These are phyloP conservation scores for Sporothrix pseudoabietina DNA, from an alignment of 2,329 filamentous ascomycete species.

Conservation along the genomic window DNA sequence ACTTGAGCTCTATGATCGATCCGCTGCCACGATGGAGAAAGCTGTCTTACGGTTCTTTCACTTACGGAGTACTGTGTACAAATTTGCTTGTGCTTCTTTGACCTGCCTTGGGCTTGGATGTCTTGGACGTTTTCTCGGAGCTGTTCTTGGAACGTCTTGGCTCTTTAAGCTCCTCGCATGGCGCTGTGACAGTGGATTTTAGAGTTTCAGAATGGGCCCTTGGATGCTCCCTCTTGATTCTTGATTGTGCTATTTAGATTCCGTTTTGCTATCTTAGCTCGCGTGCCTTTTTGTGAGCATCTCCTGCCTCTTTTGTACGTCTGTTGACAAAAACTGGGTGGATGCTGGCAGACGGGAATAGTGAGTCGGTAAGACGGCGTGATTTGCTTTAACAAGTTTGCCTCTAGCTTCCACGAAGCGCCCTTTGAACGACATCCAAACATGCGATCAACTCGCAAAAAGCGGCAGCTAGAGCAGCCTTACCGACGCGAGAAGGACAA, in stretches of 20 bases:
- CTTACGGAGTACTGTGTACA: too few species aligned
- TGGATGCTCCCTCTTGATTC: background rate
- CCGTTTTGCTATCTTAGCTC: background rate
- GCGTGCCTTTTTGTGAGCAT: background rate
- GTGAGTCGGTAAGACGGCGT: background rate
- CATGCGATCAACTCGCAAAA: background rate
- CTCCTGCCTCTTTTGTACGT: constrained; percentile 14
- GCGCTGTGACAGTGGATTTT: background rate
- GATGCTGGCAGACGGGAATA: background rate
- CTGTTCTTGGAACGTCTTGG: background rate
- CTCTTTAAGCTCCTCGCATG: background rate
- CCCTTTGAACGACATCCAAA: background rate
- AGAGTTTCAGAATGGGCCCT: background rate
- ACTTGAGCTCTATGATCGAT: background rate
- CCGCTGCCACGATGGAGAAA: background rate
- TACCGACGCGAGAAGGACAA: background rate
- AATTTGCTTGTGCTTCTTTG: background rate
- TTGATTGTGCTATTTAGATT: background rate
- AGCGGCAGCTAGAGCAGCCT: background rate
- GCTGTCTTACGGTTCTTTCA: background rate
- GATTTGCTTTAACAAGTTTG: background rate
- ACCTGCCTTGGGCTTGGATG: background rate
- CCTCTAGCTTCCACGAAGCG: background rate
- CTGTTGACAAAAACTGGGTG: constrained; percentile 1
- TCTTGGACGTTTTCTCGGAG: background rate